phyloP scores from a whole-genome alignment of 352 stramenopile genomes.

The Pythium graminicola region DNA sequence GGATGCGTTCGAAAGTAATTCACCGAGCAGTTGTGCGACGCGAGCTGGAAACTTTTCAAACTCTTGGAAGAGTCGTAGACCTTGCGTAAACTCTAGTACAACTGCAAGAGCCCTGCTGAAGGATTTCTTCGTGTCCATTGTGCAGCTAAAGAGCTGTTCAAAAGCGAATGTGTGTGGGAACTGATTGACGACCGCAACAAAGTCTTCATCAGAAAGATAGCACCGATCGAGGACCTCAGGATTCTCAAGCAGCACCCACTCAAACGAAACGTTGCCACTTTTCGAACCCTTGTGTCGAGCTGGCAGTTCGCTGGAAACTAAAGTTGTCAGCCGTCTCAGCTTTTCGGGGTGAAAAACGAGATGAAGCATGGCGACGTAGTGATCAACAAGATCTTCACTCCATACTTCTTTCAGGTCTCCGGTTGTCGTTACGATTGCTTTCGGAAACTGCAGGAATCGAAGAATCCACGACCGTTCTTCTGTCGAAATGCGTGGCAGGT shows the following conservation, averaged over 20 bases:
- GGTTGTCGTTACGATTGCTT: slow-evolving; percentile 46
- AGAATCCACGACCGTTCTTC: slow-evolving; percentile 78
- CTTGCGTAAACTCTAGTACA: slow-evolving; percentile 69
- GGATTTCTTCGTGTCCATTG: slow-evolving; percentile 66
- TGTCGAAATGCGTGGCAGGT: slow-evolving; percentile 68
- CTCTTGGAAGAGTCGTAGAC: slow-evolving; percentile 63
- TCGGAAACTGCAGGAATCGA: slow-evolving; percentile 74
- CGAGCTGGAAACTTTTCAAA: slow-evolving; percentile 74
- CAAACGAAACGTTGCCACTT: slow-evolving; percentile 38
- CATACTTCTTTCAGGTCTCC: slow-evolving; percentile 55
- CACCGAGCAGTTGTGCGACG: slow-evolving; percentile 60
- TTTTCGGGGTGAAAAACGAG: slow-evolving; percentile 84
- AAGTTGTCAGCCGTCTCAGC: slow-evolving; percentile 53
- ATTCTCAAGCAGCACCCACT: slow-evolving; percentile 83
- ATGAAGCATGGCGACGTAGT: slow-evolving; percentile 83
- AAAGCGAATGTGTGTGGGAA: slow-evolving; percentile 81
- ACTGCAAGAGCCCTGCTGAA: slow-evolving; percentile 71
- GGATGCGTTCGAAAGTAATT: slow-evolving; percentile 55
- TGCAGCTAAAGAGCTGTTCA: slow-evolving; percentile 64
- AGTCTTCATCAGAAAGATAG: slow-evolving; percentile 81
- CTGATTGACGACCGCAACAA: slow-evolving; percentile 77
- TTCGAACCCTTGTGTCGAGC: slow-evolving; percentile 20
- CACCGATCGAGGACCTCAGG: slow-evolving; percentile 72
- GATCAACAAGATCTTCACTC: slow-evolving; percentile 77
- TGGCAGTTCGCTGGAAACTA: slow-evolving; percentile 57